Evolutionary conservation across 164 flowering plant genomes (phyloP).

Genomic region (Euptelea pleiosperma): DNA sequence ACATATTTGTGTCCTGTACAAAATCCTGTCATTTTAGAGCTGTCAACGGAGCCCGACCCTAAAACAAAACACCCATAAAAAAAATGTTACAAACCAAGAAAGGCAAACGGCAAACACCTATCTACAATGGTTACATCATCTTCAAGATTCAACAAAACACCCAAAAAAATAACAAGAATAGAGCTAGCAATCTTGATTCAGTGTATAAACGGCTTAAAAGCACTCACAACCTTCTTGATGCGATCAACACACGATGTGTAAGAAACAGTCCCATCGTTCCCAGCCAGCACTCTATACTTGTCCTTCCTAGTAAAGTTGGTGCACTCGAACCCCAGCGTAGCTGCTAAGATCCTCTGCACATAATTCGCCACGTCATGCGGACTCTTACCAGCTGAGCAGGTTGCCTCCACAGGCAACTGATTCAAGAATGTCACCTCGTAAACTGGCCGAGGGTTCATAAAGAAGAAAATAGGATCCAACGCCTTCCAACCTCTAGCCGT

Average conservation of each 20-base stretch:
- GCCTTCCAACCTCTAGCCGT: constrained; percentile 95
- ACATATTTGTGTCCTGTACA: too few species aligned
- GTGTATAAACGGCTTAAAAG: constrained; percentile 32
- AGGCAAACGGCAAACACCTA: not conserved
- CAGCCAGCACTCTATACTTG: constrained; percentile 83
- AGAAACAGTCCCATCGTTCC: constrained; percentile 81
- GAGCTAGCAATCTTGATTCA: not conserved
- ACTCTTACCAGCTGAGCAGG: constrained; percentile 80
- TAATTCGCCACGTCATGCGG: constrained; percentile 92
- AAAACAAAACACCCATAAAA: too few species aligned
- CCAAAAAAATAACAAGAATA: not conserved
- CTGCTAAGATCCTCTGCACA: constrained; percentile 80
- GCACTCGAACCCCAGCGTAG: constrained; percentile 90
- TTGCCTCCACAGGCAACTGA: constrained; percentile 81
- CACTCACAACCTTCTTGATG: constrained; percentile 37
- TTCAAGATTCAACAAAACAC: not conserved
- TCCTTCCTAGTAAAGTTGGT: constrained; percentile 91
- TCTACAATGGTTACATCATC: not conserved
- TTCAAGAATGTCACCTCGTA: constrained; percentile 92
- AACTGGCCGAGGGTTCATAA: constrained; percentile 90
- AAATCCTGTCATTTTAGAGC: too few species aligned
- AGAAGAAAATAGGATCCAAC: constrained; percentile 83
- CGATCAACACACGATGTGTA: constrained; percentile 28
- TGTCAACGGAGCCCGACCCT: too few species aligned
- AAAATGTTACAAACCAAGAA: too few species aligned